These are phyloP conservation scores for Prunus armeniaca DNA, from an alignment of 306 rosid species.

Conservation along the genomic window DNA sequence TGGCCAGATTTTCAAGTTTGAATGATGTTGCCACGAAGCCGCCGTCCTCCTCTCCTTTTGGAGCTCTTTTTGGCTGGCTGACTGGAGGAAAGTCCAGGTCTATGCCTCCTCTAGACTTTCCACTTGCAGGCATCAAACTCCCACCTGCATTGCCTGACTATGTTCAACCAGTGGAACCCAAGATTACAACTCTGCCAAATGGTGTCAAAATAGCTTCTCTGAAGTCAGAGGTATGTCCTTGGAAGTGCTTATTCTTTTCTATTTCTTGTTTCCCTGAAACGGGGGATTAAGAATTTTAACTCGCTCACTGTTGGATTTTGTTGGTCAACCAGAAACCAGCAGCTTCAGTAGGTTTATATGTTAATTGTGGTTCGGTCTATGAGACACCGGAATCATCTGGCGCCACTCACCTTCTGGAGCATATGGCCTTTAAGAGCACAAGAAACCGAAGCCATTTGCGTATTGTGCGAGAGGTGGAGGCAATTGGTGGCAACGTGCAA, in stretches of 20 bases:
- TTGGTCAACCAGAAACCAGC: slow-evolving; percentile 58
- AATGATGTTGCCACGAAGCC: slow-evolving; percentile 46
- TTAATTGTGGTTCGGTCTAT: slow-evolving; percentile 74
- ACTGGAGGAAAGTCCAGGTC: slow-evolving; percentile 49
- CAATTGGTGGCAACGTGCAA: slow-evolving; percentile 83
- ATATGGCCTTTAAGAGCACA: slow-evolving; percentile 91
- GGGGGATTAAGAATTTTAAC: neutral
- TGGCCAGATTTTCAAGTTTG: slow-evolving; percentile 68
- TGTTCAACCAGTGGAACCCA: slow-evolving; percentile 60
- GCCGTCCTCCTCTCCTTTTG: slow-evolving; percentile 48
- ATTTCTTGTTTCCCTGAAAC: neutral
- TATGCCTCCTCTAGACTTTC: slow-evolving; percentile 60
- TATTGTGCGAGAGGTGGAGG: slow-evolving; percentile 87
- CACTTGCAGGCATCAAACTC: slow-evolving; percentile 58
- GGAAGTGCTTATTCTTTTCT: neutral
- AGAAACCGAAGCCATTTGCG: slow-evolving; percentile 81
- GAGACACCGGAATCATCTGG: slow-evolving; percentile 78
- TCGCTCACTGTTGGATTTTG: slow-evolving; percentile 5
- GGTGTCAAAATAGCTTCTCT: slow-evolving; percentile 84
- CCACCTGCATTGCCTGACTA: slow-evolving; percentile 82
- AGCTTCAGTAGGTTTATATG: slow-evolving; percentile 79
- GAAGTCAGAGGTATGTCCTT: slow-evolving; percentile 51
- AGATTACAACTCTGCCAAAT: slow-evolving; percentile 70
- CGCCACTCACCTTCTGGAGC: slow-evolving; percentile 74
- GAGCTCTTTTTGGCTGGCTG: slow-evolving; percentile 85